Percentiles rank a stretch among this genome's conserved stretches.
Conservation (phyloP, 2,329 filamentous ascomycete species). For the Myriosclerotinia scirpicola region DNA sequence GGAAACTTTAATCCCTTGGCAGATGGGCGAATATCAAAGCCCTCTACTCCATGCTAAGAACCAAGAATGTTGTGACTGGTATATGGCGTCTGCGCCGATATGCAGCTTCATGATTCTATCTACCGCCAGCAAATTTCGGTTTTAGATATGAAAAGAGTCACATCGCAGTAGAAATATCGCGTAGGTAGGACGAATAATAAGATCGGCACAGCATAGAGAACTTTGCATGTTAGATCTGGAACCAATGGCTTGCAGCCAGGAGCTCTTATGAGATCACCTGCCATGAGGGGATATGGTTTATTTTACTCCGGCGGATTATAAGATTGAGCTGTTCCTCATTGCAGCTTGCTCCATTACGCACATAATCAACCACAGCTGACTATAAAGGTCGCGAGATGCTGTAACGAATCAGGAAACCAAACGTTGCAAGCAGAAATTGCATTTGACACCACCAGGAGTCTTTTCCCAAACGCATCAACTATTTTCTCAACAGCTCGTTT, state of each 20-base stretch:
- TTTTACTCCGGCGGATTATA: not conserved
- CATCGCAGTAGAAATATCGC: not conserved
- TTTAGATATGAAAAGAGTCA: too few relatives aligned
- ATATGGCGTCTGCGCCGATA: not conserved
- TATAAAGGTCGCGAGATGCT: not conserved
- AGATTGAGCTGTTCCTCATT: not conserved
- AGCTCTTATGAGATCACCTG: not conserved
- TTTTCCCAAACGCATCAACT: not conserved
- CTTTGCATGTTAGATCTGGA: not conserved
- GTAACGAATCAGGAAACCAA: not conserved
- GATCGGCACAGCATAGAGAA: too few relatives aligned
- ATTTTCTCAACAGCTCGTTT: not conserved
- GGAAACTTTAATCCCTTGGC: not conserved
- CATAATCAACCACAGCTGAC: not conserved
- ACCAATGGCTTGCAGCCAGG: not conserved
- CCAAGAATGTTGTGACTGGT: too few relatives aligned
- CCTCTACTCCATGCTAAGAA: too few relatives aligned
- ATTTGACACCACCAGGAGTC: not conserved
- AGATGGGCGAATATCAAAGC: not conserved
- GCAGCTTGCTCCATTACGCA: not conserved
- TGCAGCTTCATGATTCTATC: not conserved
- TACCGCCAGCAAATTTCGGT: not conserved
- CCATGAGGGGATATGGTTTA: not conserved
- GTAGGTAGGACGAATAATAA: not conserved
- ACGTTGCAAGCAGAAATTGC: too few relatives aligned